Percentiles rank a stretch among this genome's conserved stretches.
phyloP scores from a whole-genome alignment of 2,329 filamentous ascomycete species.

The Atkinsonella hypoxylon region DNA sequence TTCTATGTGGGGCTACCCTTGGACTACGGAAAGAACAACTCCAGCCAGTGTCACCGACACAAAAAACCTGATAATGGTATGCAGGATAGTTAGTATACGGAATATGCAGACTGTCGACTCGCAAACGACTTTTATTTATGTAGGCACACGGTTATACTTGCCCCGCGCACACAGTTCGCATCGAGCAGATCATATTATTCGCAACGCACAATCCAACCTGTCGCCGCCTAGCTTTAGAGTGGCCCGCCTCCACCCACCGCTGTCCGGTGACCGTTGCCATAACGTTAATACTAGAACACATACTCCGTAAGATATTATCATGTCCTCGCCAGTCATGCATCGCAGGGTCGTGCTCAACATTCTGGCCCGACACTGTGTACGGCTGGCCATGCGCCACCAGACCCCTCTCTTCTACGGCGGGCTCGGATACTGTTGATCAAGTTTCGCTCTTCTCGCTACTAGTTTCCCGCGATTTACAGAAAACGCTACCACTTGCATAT shows the following conservation, averaged over 20 bases:
- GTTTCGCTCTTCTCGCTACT: background rate
- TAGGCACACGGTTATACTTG: background rate
- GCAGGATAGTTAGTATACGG: background rate
- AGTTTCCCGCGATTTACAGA: background rate
- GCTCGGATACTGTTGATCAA: background rate
- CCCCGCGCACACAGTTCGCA: background rate
- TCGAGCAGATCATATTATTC: background rate
- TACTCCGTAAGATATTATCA: background rate
- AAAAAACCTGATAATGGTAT: background rate
- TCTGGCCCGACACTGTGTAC: background rate
- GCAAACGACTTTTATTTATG: too few relatives aligned
- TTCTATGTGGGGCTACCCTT: background rate
- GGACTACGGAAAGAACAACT: background rate
- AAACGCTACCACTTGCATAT: background rate
- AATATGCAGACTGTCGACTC: too few relatives aligned
- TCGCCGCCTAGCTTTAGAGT: background rate
- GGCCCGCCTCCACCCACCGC: background rate
- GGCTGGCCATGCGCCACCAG: background rate
- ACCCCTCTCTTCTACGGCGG: background rate
- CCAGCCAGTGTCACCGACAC: background rate
- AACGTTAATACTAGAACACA: background rate
- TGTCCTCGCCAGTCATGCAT: background rate
- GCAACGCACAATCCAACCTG: background rate
- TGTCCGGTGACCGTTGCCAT: background rate
- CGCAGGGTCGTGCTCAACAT: background rate